Base-by-base conservation (phyloP, 2,329 filamentous ascomycete species). In the Fusarium caatingaense region DNA sequence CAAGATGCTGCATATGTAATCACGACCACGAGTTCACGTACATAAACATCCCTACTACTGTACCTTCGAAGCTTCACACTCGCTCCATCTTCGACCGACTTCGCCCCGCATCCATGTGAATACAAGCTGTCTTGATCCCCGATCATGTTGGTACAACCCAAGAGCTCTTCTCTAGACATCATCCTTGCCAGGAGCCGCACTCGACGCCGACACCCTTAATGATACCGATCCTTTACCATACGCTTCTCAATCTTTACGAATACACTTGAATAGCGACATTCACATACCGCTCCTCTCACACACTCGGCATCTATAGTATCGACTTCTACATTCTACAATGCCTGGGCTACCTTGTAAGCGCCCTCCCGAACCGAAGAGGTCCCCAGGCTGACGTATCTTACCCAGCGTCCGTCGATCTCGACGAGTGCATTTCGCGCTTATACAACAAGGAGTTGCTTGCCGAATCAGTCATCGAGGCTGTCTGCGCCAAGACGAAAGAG, bases 401-500 rank as follows among this genome's bases (percentile, higher is more conserved):
- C 37, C 50, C 60, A 97, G 94, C 93, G 75, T 97, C 93, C 82
- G 94, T 99, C 83, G 95, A 99, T 82, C 89, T 99, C 77, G 96
- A 99, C 85, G 94, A 98, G 88, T 99, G 96, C 84, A 98, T 99
- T 83, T 90, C 93, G 79, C 92, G 95, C 73, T 89, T 99, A 56
- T 98, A 98, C 84, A 95, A 96, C 79, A 98, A 97, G 80, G 96
- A 98, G 81, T 89, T 99, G 64, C 89, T 99, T 63, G 94, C 96
- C 76, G 96, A 99, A 83, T 97, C 95, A 44, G 94, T 99, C 72
- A 95, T 99, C 81, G 96, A 99, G 84, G 96, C 96, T 77, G 95
- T 99, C 89, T 99, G 96, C 84, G 94, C 96, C 81, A 99, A 99
- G 82, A 96, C 97, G 23, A 99, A 99, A 80, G 96, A 99, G 85